These are phyloP conservation scores for Suillus ampliporus DNA, from an alignment of 768 basidiomycete genomes.

Conservation along the genomic window DNA sequence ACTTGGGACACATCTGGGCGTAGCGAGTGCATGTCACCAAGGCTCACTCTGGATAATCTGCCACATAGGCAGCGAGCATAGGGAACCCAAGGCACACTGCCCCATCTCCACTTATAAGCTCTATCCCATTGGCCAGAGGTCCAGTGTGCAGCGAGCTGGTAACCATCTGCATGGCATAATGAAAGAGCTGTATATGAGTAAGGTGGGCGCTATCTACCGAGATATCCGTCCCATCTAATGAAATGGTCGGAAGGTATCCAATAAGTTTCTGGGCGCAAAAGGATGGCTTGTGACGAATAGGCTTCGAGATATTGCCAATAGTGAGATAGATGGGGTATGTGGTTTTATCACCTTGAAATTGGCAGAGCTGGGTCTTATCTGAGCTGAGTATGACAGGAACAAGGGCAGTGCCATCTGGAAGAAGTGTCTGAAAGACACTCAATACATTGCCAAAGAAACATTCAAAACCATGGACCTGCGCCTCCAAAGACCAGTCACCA, in stretches of 20 bases:
- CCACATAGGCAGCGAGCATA: too few species aligned
- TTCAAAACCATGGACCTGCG: conserved; percentile 14
- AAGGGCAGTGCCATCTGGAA: conserved; percentile 20
- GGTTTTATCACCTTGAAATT: conserved; percentile 23
- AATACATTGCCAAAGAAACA: too few species aligned
- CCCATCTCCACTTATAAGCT: too few species aligned
- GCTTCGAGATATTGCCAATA: conserved; percentile 31
- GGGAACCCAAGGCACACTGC: too few species aligned
- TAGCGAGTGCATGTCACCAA: too few species aligned
- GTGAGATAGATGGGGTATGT: conserved; percentile 39
- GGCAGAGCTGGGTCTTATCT: conserved; percentile 25
- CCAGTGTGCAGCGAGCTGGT: neutral
- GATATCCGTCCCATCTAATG: neutral
- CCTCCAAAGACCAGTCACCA: conserved; percentile 18
- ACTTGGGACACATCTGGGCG: too few species aligned
- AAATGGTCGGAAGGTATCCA: conserved; percentile 27
- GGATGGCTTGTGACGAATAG: conserved; percentile 20
- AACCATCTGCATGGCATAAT: neutral
- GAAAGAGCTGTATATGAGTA: neutral
- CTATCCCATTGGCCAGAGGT: too few species aligned
- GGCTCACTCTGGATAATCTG: too few species aligned
- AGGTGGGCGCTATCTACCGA: neutral
- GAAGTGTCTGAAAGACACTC: neutral
- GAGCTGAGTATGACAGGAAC: conserved; percentile 19
- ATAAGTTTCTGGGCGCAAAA: conserved; percentile 24